Evolutionary conservation across 2,329 filamentous ascomycete genomes (phyloP), one percentile per base, ranked within the genome.

Genomic region (Claviceps sp.): DNA sequence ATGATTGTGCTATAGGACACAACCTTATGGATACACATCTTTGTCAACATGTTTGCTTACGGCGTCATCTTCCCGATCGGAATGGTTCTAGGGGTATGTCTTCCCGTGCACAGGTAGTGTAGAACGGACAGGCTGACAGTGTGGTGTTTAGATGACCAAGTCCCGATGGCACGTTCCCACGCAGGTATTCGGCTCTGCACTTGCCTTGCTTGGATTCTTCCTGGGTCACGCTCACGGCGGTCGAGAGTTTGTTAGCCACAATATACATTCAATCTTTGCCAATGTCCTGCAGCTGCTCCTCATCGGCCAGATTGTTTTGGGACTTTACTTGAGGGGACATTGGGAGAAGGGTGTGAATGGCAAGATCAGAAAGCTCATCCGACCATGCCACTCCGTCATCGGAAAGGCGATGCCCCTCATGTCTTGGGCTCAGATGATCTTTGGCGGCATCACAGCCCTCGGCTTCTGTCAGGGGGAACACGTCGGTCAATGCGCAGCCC

Each of bases 381-480:
- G 91, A 6, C 71, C 82, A 14, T 76, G 76, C 26, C 93, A 98
- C 66, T 85, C 86, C 22, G 67, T 96, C 52, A 69, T 95, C 40
- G 93, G 93, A 58, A 96, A 95, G 69, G 70, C 80, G 1, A 86
- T 98, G 74, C 93, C 93, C 1, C 70, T 97, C 2, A 75, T 89
- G 1, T 80, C 85, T 26, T 98, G 93, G 93, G 77, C 83, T 5
- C 93, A 98, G 72, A 94, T 98, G 82, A 66, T 98, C 6, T 95
- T 98, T 67, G 93, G 93, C 49, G 93, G 89, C 40, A 96, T 98
- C 62, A 91, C 91, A 0, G 77, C 86, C 4, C 75, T 95, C 52
- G 93, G 93, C 22, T 97, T 95, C 73, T 98, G 93, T 67, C 86
- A 88, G 58, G 88, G 77, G 50, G 90, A 97, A 53, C 91, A 98